phyloP scores from a whole-genome alignment of 1,139 yeast species.

The Debaryomyces udenii region DNA sequence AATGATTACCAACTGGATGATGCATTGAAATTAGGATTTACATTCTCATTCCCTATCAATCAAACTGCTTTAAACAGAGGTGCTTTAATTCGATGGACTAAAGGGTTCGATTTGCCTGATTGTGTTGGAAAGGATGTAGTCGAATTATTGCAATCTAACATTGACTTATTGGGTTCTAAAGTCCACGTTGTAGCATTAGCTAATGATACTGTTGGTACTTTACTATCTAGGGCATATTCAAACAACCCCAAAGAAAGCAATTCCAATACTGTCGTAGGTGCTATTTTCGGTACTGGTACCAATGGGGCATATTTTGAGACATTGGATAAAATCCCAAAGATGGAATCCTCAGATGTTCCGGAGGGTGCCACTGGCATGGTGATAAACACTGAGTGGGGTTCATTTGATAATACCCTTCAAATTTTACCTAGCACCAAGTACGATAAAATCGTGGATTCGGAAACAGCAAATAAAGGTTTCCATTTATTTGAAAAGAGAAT shows the following conservation, averaged over 20 bases:
- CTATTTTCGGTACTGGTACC: slow-evolving; percentile 95
- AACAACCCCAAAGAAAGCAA: slow-evolving; percentile 57
- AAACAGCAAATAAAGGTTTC: slow-evolving; percentile 81
- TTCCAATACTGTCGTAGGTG: slow-evolving; percentile 77
- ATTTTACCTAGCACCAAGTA: slow-evolving; percentile 75
- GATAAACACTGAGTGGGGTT: slow-evolving; percentile 96
- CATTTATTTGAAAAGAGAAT: slow-evolving; percentile 94
- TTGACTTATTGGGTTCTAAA: slow-evolving; percentile 60
- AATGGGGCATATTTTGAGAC: slow-evolving; percentile 91
- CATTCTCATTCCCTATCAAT: slow-evolving; percentile 88
- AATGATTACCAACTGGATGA: slow-evolving; percentile 36
- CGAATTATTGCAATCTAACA: slow-evolving; percentile 64
- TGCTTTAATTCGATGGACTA: slow-evolving; percentile 88
- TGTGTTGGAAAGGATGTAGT: slow-evolving; percentile 85
- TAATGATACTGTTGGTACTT: slow-evolving; percentile 93
- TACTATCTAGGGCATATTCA: slow-evolving; percentile 85
- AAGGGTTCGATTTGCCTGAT: slow-evolving; percentile 86
- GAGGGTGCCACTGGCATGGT: slow-evolving; percentile 73
- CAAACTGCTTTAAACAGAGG: slow-evolving; percentile 82
- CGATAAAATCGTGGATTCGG: slow-evolving; percentile 67
- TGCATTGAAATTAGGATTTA: slow-evolving; percentile 77
- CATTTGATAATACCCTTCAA: slow-evolving; percentile 79
- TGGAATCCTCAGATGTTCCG: slow-evolving; percentile 46
- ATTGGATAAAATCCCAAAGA: slow-evolving; percentile 68
- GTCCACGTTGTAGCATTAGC: slow-evolving; percentile 86